Base-by-base conservation (phyloP, 345 rosid genomes). In the Eucalyptus paniculata region DNA sequence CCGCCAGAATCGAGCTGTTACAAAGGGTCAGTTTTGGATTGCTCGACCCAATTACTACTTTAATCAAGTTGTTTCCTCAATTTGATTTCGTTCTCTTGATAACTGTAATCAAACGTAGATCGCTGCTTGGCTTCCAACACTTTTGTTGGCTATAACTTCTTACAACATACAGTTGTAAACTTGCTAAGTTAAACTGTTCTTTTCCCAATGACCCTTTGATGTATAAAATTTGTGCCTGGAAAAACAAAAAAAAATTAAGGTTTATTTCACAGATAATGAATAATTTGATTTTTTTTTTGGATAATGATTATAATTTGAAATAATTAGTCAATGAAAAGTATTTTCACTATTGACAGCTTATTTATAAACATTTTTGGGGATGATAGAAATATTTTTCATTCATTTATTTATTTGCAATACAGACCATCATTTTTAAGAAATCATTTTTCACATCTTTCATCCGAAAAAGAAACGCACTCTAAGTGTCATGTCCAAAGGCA, bases 381-480 rank as follows among this genome's bases (percentile, higher is more conserved):
- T 0, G 12, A n/a, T 65, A 15, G 2, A n/a, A 65, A 8, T 65
- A 65, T n/a, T 15, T 65, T 65, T 65, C 21, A 17, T 65, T 65
- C 11, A 0, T 65, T 65, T 3, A 8, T 65, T 65, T 8, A n/a
- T 65, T 17, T 65, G 77, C 40, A 17, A n/a, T 7, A n/a, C 5
- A 65, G 3, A 8, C 0, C 1, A 16, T 65, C 1, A 8, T 8
- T 65, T 65, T 65, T 65, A 15, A 32, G 62, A 56, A 56, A 23
- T 65, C 34, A n/a, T 65, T 65, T n/a, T 65, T 7, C 21, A n/a
- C 18, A 65, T n/a, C 9, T 15, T n/a, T 65, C 19, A n/a, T 65
- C 5, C 1, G 3, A 4, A 8, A 65, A n/a, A n/a, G 10, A 16
- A 65, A n/a, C 2, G 3, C 37, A 15, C 9, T 4, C 5, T n/a